Base-by-base conservation (phyloP, 2,329 filamentous ascomycete genomes). In the Colletotrichum eremochloae region DNA sequence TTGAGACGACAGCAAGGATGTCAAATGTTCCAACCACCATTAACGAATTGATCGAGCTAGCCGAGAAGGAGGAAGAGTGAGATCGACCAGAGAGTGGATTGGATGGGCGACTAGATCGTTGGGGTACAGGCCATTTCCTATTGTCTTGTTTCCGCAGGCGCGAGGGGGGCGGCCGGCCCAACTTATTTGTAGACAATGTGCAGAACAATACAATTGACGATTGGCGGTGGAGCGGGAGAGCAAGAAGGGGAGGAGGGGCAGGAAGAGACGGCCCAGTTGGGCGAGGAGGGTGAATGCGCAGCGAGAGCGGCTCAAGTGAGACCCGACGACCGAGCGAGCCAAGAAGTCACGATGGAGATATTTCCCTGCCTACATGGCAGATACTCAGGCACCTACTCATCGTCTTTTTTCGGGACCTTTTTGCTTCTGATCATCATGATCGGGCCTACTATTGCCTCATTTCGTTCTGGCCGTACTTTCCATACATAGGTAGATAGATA, bases 221-320 rank as follows among this genome's bases (percentile, higher is more conserved):
- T 42, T 46, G 33, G 11, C 36, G 33, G 53, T 38, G 8, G 31
- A 42, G 44, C 48, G 33, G 56, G 46, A n/a, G n/a, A 48, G 7
- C 8, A 14, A 56, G 36, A 18, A 24, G 8, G 31, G 33, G 44
- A 40, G 33, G 56, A n/a, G 46, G n/a, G 24, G 20, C 8, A 14
- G 46, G 36, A 18, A 12, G 40, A 42, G 63, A 56, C 24, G 63
- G 55, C 8, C n/a, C 57, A 53, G 12, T 55, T 46, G 64, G 42
- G 9, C 36, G 56, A n/a, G 68, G 57, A 52, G 68, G 65, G 68
- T 63, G 52, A 71, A 68, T 63, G 57, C 52, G 48, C 38, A 68
- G 68, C 68, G 68, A 68, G 63, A 31, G 64, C 52, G 68, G 68
- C 64, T 71, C 55, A 67, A 60, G 65, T 50, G 68, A 70, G 63